phyloP scores from a whole-genome alignment of 352 stramenopile species.

The Globisporangium barbulae region DNA sequence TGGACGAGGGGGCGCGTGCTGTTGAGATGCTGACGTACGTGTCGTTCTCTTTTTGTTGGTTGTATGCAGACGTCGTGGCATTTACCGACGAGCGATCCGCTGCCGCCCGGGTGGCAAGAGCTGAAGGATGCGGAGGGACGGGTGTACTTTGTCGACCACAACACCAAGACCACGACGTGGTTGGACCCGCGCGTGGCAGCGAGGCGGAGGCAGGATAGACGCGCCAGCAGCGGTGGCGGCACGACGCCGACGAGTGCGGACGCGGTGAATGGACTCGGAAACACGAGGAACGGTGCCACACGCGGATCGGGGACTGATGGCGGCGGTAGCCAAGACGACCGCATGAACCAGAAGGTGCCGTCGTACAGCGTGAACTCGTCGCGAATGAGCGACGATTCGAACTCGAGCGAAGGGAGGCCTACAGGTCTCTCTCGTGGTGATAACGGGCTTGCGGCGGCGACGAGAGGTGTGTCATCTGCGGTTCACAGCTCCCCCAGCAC shows the following conservation, averaged over 20 bases:
- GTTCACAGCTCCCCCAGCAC: not conserved
- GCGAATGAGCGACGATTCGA: slow-evolving; percentile 15
- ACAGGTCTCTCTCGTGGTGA: not conserved
- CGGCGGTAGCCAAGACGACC: not conserved
- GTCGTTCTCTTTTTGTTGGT: slow-evolving; percentile 3
- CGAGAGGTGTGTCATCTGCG: not conserved
- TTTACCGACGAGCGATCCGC: slow-evolving; percentile 59
- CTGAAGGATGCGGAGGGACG: slow-evolving; percentile 67
- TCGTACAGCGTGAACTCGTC: slow-evolving; percentile 7
- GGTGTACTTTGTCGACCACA: slow-evolving; percentile 86
- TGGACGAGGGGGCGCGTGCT: not conserved
- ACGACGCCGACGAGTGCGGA: slow-evolving; percentile 12
- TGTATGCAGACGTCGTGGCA: slow-evolving; percentile 68
- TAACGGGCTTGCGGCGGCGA: not conserved
- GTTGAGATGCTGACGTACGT: not conserved
- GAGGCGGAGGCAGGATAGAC: not conserved
- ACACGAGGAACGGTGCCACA: not conserved
- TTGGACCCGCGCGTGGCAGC: slow-evolving; percentile 65
- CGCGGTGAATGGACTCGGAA: slow-evolving; percentile 1
- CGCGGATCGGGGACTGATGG: not conserved
- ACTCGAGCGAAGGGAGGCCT: slow-evolving; percentile 2
- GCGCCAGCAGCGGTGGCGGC: slow-evolving; percentile 19
- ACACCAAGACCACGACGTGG: slow-evolving; percentile 71
- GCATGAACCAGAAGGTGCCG: slow-evolving; percentile 3
- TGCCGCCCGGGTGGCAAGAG: slow-evolving; percentile 78